Evolutionary conservation across 495 filamentous ascomycete species (phyloP), one percentile per base, ranked within the genome.

Genomic region (Viridothelium virens): DNA sequence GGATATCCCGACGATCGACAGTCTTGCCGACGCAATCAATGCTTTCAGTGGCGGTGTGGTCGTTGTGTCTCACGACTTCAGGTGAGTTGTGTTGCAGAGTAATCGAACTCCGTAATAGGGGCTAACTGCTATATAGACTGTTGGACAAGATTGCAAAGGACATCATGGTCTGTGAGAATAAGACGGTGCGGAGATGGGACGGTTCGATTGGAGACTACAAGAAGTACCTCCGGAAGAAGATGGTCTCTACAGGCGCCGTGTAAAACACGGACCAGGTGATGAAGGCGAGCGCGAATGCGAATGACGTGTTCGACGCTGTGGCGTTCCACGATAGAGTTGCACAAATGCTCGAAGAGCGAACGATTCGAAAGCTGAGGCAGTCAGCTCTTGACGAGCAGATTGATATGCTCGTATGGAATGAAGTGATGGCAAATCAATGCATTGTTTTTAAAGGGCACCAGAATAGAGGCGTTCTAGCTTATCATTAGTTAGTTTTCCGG

Each of bases 101-200:
- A 38, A 31, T 48, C 56, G 2, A 59, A 2, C 47, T 62, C 38
- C 62, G 53, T 9, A 31, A 31, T 50, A 1, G 31, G 25, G 62
- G 65, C 71, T 77, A 67, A 77, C 63, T 50, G 62, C 61, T 62
- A 63, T 46, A 47, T 70, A 93, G 91, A 82, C 81, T 99, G 69
- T 87, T 99, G 67, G 94, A 99, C 83, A 97, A 96, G 84, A 99
- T 99, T 76, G 94, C 94, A 69, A 99, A 97, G 84, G 92, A 99
- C 75, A 99, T 99, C 78, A 86, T 97, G 77, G 94, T 99, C 44
- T 99, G 94, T 79, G 95, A 99, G 79, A 88, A 97, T 84, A 91
- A 89, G 83, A 91, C 91, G 1, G 88, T 97, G 68, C 85, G 84
- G 70, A 79, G 85, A 69, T 99, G 94, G 94, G 87, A 92, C 61